Conservation (phyloP, 805 yeast species). For the Kodamaea neixiangensis region DNA sequence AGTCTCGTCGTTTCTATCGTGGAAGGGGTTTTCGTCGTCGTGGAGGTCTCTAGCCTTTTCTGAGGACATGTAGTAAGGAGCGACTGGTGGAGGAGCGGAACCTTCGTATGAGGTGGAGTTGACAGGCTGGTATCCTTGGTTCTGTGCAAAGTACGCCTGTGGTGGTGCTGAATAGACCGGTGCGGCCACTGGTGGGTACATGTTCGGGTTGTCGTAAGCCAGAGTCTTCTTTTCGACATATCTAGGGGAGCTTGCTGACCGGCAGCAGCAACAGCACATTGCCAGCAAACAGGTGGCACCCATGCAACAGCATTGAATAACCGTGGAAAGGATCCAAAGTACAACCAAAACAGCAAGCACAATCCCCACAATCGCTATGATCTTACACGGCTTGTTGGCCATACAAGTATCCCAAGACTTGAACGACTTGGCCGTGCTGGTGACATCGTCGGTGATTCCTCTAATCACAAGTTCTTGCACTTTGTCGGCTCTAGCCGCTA, state of each 20-base stretch:
- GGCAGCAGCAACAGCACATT: slow-evolving; percentile 51
- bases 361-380: slow-evolving; percentile 74
- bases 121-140: slow-evolving; percentile 18
- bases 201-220: slow-evolving; percentile 33
- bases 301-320: slow-evolving; percentile 61
- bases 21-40: slow-evolving; percentile 15
- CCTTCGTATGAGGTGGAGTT: slow-evolving; percentile 10
- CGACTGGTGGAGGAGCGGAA: slow-evolving; percentile 3
- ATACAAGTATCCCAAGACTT: slow-evolving; percentile 76
- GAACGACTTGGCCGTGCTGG: slow-evolving; percentile 52
- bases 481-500: slow-evolving; percentile 9
- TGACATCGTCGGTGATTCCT: slow-evolving; percentile 20
- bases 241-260: slow-evolving; percentile 21
- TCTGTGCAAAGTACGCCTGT: slow-evolving; percentile 16
- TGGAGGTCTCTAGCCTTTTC: neutral
- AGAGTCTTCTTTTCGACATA: slow-evolving; percentile 20
- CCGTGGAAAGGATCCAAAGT: slow-evolving; percentile 56
- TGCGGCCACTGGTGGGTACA: slow-evolving; percentile 30
- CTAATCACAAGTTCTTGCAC: slow-evolving; percentile 8
- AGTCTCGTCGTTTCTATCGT: neutral
- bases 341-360: slow-evolving; percentile 54
- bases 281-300: slow-evolving; percentile 47
- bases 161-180: slow-evolving; percentile 18
- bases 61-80: slow-evolving; percentile 4
- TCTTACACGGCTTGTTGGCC: slow-evolving; percentile 74